Evolutionary conservation across 2,329 filamentous ascomycete species (phyloP), one percentile per base, ranked within the genome.

Genomic region (Exophiala sp.): DNA sequence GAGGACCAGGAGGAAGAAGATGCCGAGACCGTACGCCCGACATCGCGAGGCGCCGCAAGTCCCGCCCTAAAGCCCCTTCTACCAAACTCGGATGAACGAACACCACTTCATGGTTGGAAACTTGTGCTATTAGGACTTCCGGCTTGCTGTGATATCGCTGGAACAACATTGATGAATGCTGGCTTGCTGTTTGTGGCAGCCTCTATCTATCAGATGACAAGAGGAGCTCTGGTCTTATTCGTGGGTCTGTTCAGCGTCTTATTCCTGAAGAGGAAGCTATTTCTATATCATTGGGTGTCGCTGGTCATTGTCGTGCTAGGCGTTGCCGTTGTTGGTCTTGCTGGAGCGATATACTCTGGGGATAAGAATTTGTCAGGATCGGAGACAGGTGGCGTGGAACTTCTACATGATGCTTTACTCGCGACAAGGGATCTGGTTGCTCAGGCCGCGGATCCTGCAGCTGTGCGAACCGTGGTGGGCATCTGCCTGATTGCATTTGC

Each of bases 141-240:
- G 1, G 87, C 93, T 35, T 85, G 89, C 64, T 96, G 90, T 70
- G 93, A 98, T 66, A 95, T 97, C 58, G 82, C 86, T 19, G 93
- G 88, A 41, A 98, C 93, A 3, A 98, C 93, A 2, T 78, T 97
- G 48, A 97, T 98, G 90, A 98, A 98, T 64, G 86, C 88, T 3
- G 93, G 93, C 2, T 76, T 98, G 59, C 77, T 97, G 42, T 90
- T 97, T 65, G 90, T 97, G 19, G 93, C 88, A 10, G 88, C 93
- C 1, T 94, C 88, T 53, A 96, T 98, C 64, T 98, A 96, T 70
- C 93, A 98, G 71, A 98, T 98, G 93, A 97, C 91, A 1, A 78
- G 93, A 52, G 93, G 93, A 7, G 93, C 93, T 0, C 76, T 98
- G 35, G 91, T 98, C 2, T 77, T 98, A 5, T 98, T 98, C 62